Percentiles rank a stretch among this genome's conserved stretches.
These are phyloP conservation scores for Syncephalastrum monosporum DNA, from an alignment of 371 early-diverging fungal species.

Conservation along the genomic window DNA sequence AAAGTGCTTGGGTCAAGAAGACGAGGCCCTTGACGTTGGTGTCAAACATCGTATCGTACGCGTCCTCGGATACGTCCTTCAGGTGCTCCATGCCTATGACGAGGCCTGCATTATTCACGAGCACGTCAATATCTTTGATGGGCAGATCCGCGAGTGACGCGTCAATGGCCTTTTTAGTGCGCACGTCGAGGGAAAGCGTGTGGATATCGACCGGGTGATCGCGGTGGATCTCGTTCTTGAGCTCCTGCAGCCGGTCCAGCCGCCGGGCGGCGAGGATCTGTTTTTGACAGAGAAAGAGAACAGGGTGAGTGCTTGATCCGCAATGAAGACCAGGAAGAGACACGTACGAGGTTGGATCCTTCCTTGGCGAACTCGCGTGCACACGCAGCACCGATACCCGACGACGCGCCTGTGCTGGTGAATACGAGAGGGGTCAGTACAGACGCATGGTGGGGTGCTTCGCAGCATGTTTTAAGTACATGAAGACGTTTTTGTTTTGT, in stretches of 20 bases:
- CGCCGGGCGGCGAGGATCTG: conserved; percentile 82
- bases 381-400: conserved; percentile 87
- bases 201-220: conserved; percentile 61
- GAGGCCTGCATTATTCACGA: conserved; percentile 58
- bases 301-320: neutral
- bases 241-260: conserved; percentile 56
- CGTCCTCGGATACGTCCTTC: conserved; percentile 58
- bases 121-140: conserved; percentile 33
- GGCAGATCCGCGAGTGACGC: conserved; percentile 54
- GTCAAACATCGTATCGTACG: conserved; percentile 81
- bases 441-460: too few species aligned
- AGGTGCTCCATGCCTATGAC: conserved; percentile 84
- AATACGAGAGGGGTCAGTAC: neutral
- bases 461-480: neutral
- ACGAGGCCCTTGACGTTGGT: conserved; percentile 90
- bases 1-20: conserved; percentile 74
- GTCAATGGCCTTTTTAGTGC: conserved; percentile 55
- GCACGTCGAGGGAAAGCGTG: conserved; percentile 71
- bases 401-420: conserved; percentile 81
- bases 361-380: conserved; percentile 83
- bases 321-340: too few species aligned
- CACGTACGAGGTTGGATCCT: conserved; percentile 69
- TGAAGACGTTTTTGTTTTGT: conserved; percentile 15
- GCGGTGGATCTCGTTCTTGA: conserved; percentile 52
- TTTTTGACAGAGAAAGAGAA: neutral